Evolutionary conservation across 306 rosid genomes (phyloP), one percentile per base, ranked within the genome.

Genomic region (Inga leiocalycina): DNA sequence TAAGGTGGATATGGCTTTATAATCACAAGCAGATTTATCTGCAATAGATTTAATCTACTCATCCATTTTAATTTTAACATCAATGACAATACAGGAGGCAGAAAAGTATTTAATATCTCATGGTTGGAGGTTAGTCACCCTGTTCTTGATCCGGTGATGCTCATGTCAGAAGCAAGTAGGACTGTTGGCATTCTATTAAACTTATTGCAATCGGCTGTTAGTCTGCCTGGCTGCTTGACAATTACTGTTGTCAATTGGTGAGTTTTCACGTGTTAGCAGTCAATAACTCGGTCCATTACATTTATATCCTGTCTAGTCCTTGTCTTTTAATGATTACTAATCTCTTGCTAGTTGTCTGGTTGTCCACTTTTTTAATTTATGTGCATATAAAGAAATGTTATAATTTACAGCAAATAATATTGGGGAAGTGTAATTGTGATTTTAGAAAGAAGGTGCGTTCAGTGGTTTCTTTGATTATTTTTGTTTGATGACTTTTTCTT

Each of bases 221-320:
- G 74, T 81, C 89, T 90, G 48, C 97, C 91, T 74, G 97, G 99
- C 86, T 78, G 94, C 82, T 89, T 92, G 88, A 88, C 97, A 74
- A 90, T 96, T 59, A 65, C 94, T 72, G 85, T 94, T 87, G 90
- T 96, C 65, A 92, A 91, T 91, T 87, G 99, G 99, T 96, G 94
- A 94, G 98, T 86, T 77, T 70, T 83, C 71, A 32, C 75, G 76
- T 79, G 64, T 24, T 59, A 80, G 77, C 51, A 46, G 72, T 79
- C 76, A 79, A 76, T 83, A 66, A 19, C 67, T 32, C 10, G 79
- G 56, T 77, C 41, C 74, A 82, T 41, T 51, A 75, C 49, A 6
- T 71, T 61, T 34, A 14, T 59, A 44, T 78, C 73, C 41, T 69
- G 41, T 80, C 65, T 65, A 30, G 74, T 84, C 20, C 75, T 51